Base-by-base conservation (phyloP, 2,329 filamentous ascomycete species). In the Parastagonospora avenae region DNA sequence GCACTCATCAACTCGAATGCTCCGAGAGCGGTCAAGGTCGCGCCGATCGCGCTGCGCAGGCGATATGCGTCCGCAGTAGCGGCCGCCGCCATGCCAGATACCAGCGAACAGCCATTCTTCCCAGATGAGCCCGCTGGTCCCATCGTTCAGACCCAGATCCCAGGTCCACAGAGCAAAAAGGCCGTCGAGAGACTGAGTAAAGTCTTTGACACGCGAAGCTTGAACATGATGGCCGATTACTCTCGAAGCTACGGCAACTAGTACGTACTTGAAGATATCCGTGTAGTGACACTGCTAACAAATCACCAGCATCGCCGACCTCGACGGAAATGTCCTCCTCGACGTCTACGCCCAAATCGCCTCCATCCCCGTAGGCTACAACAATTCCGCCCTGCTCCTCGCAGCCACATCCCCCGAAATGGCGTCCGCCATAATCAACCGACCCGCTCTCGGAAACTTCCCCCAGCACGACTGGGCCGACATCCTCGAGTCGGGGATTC, bases 361-460 rank as follows among this genome's bases (percentile, higher is more conserved):
- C 57, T 96, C 91, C 36, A 96, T 96, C 64, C 90, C 92, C 3
- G 82, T 96, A 39, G 92, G 92, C 54, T 96, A 96, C 83, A 96
- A 93, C 82, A 96, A 96, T 79, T 87, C 90, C 6, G 77, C 82
- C 59, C 83, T 96, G 55, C 79, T 84, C 60, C 80, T 85, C 64
- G 86, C 87, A 30, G 89, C 90, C 24, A 82, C 83, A 55, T 88
- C 87, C 48, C 86, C 87, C 19, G 88, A 92, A 66, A 95, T 96
- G 90, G 79, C 85, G 66, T 86, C 81, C 51, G 85, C 90, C 49
- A 78, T 96, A 64, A 89, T 96, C 80, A 96, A 96, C 81, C 85
- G 92, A 44, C 92, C 92, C 2, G 92, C 92, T 1, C 83, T 95
- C 55, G 91, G 92, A 65, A 95, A 94, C 82, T 97, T 96, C 77